These are phyloP conservation scores for Boletus reticulatus DNA, from an alignment of 768 basidiomycete species.

Conservation along the genomic window DNA sequence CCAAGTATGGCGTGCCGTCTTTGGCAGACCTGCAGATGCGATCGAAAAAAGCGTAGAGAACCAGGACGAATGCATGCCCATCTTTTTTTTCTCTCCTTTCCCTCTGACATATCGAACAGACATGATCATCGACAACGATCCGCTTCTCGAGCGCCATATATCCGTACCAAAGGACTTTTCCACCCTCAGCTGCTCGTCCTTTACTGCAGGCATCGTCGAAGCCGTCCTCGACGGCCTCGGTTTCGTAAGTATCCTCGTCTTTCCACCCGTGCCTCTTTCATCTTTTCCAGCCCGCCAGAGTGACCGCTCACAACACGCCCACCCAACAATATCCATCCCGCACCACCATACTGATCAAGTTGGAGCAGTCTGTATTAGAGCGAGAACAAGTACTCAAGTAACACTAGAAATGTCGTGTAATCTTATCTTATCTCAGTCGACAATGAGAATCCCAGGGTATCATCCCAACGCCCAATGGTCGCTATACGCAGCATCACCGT, in stretches of 20 bases:
- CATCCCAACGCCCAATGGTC: slow-evolving; percentile 61
- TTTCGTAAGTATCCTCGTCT: slow-evolving; percentile 62
- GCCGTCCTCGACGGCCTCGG: slow-evolving; percentile 93
- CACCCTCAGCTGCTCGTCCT: slow-evolving; percentile 93
- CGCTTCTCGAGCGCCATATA: slow-evolving; percentile 85
- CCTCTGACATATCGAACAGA: slow-evolving; percentile 44
- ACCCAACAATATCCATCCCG: slow-evolving; percentile 76
- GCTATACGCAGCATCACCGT: slow-evolving; percentile 54
- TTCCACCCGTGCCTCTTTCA: slow-evolving; percentile 9
- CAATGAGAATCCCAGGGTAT: no score
- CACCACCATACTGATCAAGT: slow-evolving; percentile 96
- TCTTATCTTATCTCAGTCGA: slow-evolving; percentile 18
- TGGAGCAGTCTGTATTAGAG: slow-evolving; percentile 90
- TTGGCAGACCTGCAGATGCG: slow-evolving; percentile 90
- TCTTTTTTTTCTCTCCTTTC: background rate
- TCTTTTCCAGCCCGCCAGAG: slow-evolving; percentile 78
- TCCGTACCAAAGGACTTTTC: slow-evolving; percentile 94
- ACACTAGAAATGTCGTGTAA: slow-evolving; percentile 8
- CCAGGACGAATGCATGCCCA: slow-evolving; percentile 83
- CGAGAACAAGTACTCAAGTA: slow-evolving; percentile 89
- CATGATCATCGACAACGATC: slow-evolving; percentile 98
- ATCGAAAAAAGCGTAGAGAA: slow-evolving; percentile 97
- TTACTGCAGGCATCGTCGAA: slow-evolving; percentile 96
- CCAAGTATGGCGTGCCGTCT: slow-evolving; percentile 92
- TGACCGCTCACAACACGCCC: slow-evolving; percentile 93